Percentiles rank a stretch among this genome's conserved stretches.
These are phyloP conservation scores for Durio zibethinus DNA, from an alignment of 345 rosid genomes.

Conservation along the genomic window DNA sequence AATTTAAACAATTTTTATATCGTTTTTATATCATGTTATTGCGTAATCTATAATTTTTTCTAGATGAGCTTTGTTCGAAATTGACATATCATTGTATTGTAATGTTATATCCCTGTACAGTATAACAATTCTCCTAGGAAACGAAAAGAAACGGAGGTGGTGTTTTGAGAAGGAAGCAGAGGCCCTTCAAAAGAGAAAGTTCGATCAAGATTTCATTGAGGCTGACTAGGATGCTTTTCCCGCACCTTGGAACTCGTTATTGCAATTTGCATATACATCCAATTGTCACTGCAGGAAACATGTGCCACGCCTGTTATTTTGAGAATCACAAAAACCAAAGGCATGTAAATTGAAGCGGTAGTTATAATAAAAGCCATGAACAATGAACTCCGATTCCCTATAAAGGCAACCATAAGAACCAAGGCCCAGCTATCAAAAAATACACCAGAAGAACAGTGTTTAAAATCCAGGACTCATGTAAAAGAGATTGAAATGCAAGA, in stretches of 20 bases:
- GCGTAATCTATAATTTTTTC: too few species aligned
- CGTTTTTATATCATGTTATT: too few species aligned
- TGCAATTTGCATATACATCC: neutral
- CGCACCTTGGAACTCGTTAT: too few species aligned
- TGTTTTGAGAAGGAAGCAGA: neutral
- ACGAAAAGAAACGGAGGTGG: neutral
- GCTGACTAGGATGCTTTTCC: too few species aligned
- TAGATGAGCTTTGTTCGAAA: neutral
- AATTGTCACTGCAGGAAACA: neutral
- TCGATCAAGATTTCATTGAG: too few species aligned
- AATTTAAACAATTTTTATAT: too few species aligned
- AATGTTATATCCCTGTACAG: too few species aligned
- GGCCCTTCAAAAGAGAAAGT: too few species aligned
- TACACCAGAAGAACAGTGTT: neutral
- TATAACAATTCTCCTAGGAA: neutral
- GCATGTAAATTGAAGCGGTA: neutral
- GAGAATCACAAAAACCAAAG: neutral
- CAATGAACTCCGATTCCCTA: neutral
- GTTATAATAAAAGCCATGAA: neutral
- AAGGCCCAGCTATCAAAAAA: neutral
- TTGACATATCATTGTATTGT: neutral
- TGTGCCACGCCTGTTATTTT: too few species aligned
- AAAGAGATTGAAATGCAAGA: neutral
- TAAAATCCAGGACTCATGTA: neutral
- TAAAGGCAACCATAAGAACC: neutral